phyloP scores from a whole-genome alignment of 2,329 filamentous ascomycete species.

The Rutstroemia sp. region DNA sequence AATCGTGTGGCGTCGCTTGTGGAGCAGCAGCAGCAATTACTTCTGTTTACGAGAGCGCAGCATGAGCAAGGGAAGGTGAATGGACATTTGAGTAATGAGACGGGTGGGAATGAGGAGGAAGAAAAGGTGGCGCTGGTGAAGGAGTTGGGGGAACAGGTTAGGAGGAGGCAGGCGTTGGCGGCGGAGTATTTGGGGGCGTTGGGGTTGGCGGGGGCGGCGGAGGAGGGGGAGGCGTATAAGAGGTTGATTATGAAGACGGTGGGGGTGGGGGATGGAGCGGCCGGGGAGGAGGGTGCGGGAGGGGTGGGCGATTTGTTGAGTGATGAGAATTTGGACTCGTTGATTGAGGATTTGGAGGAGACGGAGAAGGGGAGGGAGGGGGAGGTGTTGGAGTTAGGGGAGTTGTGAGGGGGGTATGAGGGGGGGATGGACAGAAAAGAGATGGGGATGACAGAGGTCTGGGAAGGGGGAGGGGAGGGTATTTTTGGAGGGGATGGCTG shows the following conservation, averaged over 20 bases:
- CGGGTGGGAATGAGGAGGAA: constrained; percentile 37
- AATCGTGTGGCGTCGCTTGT: constrained; percentile 23
- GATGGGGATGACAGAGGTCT: no score
- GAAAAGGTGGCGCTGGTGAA: constrained; percentile 51
- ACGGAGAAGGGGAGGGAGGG: constrained; percentile 12
- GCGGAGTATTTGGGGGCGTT: constrained; percentile 61
- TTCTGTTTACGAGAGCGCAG: constrained; percentile 33
- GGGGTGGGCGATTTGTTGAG: constrained; percentile 24
- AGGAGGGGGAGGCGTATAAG: constrained; percentile 68
- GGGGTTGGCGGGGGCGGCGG: constrained; percentile 60
- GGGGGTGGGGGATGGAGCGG: constrained; percentile 39
- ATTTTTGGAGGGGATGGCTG: no score
- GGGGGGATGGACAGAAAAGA: not conserved
- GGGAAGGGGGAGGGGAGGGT: no score
- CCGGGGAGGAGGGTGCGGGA: not conserved
- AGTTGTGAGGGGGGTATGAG: not conserved
- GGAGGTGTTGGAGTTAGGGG: not conserved
- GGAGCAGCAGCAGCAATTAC: constrained; percentile 41
- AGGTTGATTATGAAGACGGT: constrained; percentile 17
- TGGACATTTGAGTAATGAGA: not conserved
- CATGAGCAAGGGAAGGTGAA: constrained; percentile 37
- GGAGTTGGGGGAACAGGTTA: constrained; percentile 50
- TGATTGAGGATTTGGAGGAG: constrained; percentile 23
- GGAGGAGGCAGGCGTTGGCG: constrained; percentile 44
- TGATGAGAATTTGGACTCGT: constrained; percentile 23